Evolutionary conservation across 2,329 filamentous ascomycete species (phyloP), one percentile per base, ranked within the genome.

Genomic region (Mycosphaerella arachidis): DNA sequence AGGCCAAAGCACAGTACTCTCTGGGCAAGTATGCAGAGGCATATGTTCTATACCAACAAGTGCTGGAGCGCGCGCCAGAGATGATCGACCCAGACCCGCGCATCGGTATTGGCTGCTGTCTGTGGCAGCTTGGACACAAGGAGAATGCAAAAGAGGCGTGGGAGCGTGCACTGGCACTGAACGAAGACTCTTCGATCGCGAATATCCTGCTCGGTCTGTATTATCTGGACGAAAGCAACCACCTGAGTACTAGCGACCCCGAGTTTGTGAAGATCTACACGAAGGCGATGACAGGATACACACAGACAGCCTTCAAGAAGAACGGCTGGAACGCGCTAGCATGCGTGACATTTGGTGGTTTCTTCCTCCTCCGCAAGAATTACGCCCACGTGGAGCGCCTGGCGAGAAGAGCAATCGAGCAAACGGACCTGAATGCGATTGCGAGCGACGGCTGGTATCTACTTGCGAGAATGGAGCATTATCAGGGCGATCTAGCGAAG

Each of bases 391-490:
- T 94, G 9, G 92, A 97, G 66, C 86, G 87, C 20, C 82, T 99
- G 18, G 91, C 93, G 7, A 89, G 92, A 73, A 94, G 94, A 74
- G 92, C 94, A 6, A 97, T 99, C 63, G 91, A 97, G 71, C 88
- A 91, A 69, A 97, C 94, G 2, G 94, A 99, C 72, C 91, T 97
- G 67, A 96, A 96, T 73, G 91, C 92, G 3, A 91, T 97, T 73
- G 93, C 93, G 27, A 96, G 93, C 76, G 95, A 99, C 72, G 95
- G 94, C 37, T 97, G 93, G 92, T 99, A 97, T 75, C 78, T 97
- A 8, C 84, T 97, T 45, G 94, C 92, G 30, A 84, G 92, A 62
- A 97, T 96, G 73, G 91, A 93, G 64, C 94, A 99, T 72, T 91
- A 91, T 66, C 84, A 86, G 59, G 88, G 89, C 46, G 87, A 97